Base-by-base conservation (phyloP, 495 filamentous ascomycete species). In the Thozetella sp. region DNA sequence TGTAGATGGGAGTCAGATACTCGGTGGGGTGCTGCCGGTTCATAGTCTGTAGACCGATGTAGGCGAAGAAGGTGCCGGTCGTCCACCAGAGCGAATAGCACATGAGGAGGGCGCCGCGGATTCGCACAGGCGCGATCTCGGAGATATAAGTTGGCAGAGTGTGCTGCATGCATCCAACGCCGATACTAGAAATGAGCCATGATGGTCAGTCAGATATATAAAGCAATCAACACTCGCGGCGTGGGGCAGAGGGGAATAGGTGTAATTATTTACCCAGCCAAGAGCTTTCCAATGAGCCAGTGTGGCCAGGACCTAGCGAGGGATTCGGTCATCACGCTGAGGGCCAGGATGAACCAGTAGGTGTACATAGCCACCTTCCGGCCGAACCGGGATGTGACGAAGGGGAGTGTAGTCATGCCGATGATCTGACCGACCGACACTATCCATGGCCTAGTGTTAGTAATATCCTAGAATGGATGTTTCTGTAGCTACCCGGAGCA, bases 11-110 rank as follows among this genome's bases (percentile, higher is more conserved):
- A 20, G 23, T 54, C 26, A 53, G 19, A 34, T 59, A 63, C n/a
- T 63, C 59, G 22, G 15, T 25, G 3, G 60, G 56, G 51, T 59
- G 46, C n/a, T 37, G 2, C 26, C n/a, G 40, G 55, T 54, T 53
- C 26, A 59, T 51, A 19, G 22, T 22, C 19, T 40, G 23, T 15
- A 59, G 55, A 26, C 48, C 60, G 11, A 63, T 22, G 2, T 52
- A 55, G 4, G 60, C 46, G 34, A 59, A 53, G 51, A 63, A 63
- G 26, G 22, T 2, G 19, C 60, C 60, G 17, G 59, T 22, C 13
- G 43, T 58, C 26, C 51, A 53, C 60, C 60, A 63, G 56, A 63
- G 59, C 19, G 55, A 45, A 24, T 63, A 63, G 22, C 17, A 46
- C 26, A 63, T 52, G 13, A 63, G 40, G 30, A 63, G 23, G 40